Conservation (phyloP, 768 basidiomycete species). For the Termitomyces bulborhizus region DNA sequence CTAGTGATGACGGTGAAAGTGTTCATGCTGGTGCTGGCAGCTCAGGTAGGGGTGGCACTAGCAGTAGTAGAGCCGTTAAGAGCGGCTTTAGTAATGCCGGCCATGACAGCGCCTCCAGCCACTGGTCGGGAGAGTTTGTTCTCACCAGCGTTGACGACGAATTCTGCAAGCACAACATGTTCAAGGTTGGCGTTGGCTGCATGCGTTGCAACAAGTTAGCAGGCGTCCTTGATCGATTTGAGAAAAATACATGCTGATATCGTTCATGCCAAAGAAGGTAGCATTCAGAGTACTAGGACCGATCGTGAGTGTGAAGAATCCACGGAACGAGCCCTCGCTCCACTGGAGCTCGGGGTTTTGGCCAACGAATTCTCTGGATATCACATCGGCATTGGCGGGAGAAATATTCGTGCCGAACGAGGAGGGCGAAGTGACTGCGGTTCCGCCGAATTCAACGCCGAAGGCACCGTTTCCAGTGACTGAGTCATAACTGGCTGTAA, state of each 20-base stretch:
- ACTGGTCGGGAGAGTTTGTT: conserved; percentile 10
- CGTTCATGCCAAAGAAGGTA: not conserved
- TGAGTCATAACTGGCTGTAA: not conserved
- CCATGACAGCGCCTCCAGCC: conserved; percentile 8
- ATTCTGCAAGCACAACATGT: conserved; percentile 3
- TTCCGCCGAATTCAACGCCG: not conserved
- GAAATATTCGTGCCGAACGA: not conserved
- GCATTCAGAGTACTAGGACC: not conserved
- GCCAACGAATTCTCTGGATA: not conserved
- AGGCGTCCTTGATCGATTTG: not conserved
- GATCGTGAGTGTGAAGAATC: not conserved
- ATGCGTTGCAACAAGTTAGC: not conserved
- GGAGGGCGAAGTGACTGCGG: not conserved
- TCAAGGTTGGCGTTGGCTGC: not conserved
- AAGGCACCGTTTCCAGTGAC: not conserved
- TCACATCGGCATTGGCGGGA: not conserved
- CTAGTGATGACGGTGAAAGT: not conserved
- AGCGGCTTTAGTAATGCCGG: conserved; percentile 5
- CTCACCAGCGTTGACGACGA: conserved; percentile 7
- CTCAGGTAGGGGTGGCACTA: not conserved
- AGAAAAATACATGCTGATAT: not conserved
- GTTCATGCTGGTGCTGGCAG: not conserved
- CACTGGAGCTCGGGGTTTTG: not conserved
- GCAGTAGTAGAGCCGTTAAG: not conserved
- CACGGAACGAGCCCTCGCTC: not conserved